phyloP scores from a whole-genome alignment of 1,284 basidiomycete genomes.

The Rhodotorula sp. region DNA sequence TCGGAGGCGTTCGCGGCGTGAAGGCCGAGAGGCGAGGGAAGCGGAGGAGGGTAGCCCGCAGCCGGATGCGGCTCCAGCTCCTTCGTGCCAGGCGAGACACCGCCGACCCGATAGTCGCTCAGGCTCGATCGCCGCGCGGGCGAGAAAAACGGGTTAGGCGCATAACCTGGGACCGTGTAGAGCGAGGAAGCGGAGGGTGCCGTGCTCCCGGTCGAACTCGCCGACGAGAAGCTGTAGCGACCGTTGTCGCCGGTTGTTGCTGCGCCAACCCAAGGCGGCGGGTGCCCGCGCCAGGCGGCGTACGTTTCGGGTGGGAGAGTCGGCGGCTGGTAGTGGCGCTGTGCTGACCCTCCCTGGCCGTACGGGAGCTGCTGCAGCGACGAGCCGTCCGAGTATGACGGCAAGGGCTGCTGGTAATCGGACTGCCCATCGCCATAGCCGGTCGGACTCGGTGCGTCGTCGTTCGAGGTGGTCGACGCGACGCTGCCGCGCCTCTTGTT shows the following conservation, averaged over 20 bases:
- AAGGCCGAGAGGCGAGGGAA: too few species aligned
- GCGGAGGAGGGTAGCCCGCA: too few species aligned
- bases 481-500: constrained; percentile 15
- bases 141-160: too few species aligned
- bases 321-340: neutral
- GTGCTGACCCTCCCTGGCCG: neutral
- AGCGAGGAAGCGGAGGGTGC: too few species aligned
- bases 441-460: neutral
- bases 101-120: too few species aligned
- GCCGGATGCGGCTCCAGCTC: too few species aligned
- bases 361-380: neutral
- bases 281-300: neutral
- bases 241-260: neutral
- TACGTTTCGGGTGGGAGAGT: neutral
- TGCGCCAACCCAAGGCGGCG: neutral
- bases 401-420: neutral
- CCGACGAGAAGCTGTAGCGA: too few species aligned
- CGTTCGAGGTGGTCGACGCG: constrained; percentile 20
- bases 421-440: neutral
- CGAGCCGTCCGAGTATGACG: neutral
- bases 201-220: too few species aligned
- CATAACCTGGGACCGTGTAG: too few species aligned
- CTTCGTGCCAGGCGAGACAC: too few species aligned
- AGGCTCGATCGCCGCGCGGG: too few species aligned
- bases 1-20: too few species aligned